A percentile compares a stretch with the other conserved stretches of the same genome.
These are phyloP conservation scores for Huntiella bhutanensis DNA, from an alignment of 2,329 filamentous ascomycete species.

Conservation along the genomic window DNA sequence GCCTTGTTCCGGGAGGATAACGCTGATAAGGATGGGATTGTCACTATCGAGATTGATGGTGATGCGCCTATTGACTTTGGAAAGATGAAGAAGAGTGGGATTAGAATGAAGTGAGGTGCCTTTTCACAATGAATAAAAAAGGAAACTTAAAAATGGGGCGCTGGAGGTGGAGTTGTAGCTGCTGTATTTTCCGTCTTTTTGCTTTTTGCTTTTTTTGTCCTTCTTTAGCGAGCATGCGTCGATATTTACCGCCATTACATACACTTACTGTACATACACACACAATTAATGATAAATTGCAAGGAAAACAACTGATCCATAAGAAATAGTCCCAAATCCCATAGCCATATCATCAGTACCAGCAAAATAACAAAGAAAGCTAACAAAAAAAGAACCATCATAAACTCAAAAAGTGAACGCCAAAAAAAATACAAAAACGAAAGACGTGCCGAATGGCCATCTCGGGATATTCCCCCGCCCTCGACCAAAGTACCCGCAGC, in stretches of 20 bases:
- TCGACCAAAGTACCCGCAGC: no score
- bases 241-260: background rate
- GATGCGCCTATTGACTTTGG: background rate
- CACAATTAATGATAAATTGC: no score
- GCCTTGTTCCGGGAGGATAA: constrained; percentile 25
- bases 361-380: background rate
- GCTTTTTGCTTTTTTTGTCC: background rate
- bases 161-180: no score
- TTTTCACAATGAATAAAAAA: no score
- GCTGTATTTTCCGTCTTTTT: background rate
- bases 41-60: background rate
- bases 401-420: no score
- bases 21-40: background rate
- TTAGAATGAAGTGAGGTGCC: no score
- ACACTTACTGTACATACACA: background rate
- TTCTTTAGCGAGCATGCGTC: background rate
- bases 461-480: background rate
- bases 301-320: background rate
- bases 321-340: background rate
- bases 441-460: background rate
- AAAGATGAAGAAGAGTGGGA: background rate
- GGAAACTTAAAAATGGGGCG: no score
- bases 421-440: background rate
- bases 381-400: background rate
- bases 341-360: background rate